These are phyloP conservation scores for Gloeopeniophorella convolvens DNA, from an alignment of 768 basidiomycete genomes.

Conservation along the genomic window DNA sequence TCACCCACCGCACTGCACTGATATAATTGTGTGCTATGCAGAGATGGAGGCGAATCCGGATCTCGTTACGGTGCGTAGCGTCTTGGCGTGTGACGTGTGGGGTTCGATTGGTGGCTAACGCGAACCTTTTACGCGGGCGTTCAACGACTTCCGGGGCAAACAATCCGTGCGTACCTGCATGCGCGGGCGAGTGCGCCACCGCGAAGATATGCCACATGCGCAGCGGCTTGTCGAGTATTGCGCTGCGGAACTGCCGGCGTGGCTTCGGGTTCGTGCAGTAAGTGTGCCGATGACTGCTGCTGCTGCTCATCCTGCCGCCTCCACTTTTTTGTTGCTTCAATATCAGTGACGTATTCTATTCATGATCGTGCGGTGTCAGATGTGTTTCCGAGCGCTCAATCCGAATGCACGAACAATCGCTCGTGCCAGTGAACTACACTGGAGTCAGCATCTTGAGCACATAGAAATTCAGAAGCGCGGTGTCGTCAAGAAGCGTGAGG, in stretches of 20 bases:
- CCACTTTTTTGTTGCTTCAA: too few relatives aligned
- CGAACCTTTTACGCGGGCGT: constrained; percentile 35
- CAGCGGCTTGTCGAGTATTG: constrained; percentile 62
- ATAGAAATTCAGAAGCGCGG: too few relatives aligned
- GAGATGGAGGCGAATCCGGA: constrained; percentile 53
- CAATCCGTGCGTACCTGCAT: constrained; percentile 47
- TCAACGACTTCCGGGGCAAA: constrained; percentile 70
- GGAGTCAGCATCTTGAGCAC: too few relatives aligned
- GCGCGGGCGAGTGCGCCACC: constrained; percentile 53
- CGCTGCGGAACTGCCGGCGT: constrained; percentile 46
- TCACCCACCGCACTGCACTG: background rate
- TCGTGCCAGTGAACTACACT: too few relatives aligned
- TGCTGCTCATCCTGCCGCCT: too few relatives aligned
- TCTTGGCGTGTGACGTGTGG: background rate
- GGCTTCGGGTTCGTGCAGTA: constrained; percentile 64
- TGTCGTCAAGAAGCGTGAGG: too few relatives aligned
- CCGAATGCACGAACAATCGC: too few relatives aligned
- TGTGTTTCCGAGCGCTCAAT: too few relatives aligned
- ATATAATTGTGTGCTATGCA: constrained; percentile 22
- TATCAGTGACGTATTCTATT: too few relatives aligned
- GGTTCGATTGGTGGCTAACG: background rate
- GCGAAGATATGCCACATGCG: constrained; percentile 80
- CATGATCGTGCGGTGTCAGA: too few relatives aligned
- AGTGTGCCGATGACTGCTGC: too few relatives aligned
- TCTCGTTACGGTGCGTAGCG: constrained; percentile 44